These are phyloP conservation scores for Symbiodinium pilosum DNA, from an alignment of 73 alveolate genomes.

Conservation along the genomic window DNA sequence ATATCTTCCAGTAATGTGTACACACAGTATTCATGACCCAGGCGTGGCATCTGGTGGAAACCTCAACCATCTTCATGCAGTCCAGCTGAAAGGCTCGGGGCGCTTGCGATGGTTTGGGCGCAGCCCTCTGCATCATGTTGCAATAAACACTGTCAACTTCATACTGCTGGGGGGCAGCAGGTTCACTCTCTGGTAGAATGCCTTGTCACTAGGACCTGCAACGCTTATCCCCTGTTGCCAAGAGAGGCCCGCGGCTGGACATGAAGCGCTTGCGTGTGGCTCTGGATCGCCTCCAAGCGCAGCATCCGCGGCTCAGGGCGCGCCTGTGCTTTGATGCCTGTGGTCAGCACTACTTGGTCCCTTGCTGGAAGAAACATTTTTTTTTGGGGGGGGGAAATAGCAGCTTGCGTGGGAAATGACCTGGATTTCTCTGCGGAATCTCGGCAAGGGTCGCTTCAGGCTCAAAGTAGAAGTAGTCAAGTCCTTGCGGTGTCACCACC, in stretches of 20 bases:
- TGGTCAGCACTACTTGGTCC: not conserved
- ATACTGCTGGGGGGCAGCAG: no score
- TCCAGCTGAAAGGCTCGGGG: conserved; percentile 60
- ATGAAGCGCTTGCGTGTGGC: conserved; percentile 29
- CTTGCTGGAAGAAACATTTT: not conserved
- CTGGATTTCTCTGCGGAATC: no score
- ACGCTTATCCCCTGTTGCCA: not conserved
- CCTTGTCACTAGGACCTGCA: no score
- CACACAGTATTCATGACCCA: no score
- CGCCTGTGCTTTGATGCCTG: not conserved
- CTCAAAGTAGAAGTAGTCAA: no score
- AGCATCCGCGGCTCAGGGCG: conserved; percentile 67
- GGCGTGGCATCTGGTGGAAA: not conserved
- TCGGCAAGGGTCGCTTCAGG: no score
- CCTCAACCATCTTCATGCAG: conserved; percentile 58
- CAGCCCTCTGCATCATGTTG: not conserved
- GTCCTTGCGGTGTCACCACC: no score
- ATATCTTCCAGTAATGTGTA: no score
- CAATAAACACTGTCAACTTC: not conserved
- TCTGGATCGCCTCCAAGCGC: conserved; percentile 55
- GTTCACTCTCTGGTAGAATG: no score
- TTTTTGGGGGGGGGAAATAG: no score
- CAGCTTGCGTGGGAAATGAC: no score
- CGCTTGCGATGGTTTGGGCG: no score
- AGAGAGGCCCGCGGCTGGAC: conserved; percentile 15